Evolutionary conservation across 768 basidiomycete species (phyloP).

Genomic region (Termitomyces eurrhizus): DNA sequence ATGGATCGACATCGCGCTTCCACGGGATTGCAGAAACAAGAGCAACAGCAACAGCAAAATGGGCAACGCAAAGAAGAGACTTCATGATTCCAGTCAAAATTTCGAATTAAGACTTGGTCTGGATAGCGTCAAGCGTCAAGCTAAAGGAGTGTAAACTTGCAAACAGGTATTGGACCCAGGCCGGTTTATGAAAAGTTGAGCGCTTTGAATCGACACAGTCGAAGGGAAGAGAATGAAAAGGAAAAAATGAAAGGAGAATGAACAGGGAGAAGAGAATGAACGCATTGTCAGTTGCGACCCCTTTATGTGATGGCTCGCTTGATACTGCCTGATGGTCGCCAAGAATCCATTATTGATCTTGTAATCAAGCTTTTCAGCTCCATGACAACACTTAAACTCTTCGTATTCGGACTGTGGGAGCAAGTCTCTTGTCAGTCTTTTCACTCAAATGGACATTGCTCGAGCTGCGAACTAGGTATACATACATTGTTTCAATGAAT

Average conservation of each 20-base stretch:
- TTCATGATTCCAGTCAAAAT: conserved; percentile 22
- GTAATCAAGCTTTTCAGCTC: not conserved
- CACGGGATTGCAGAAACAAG: conserved; percentile 35
- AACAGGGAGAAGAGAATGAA: not conserved
- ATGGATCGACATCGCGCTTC: conserved; percentile 35
- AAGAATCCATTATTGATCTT: not conserved
- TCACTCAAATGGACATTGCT: not conserved
- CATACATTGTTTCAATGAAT: not conserved
- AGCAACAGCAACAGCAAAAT: conserved; percentile 25
- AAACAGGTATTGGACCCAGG: not conserved
- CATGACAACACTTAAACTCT: not conserved
- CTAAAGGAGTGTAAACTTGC: conserved; percentile 10
- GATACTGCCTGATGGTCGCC: not conserved
- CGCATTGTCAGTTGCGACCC: not conserved
- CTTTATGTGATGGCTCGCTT: not conserved
- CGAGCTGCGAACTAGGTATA: not conserved
- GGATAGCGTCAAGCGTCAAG: conserved; percentile 14
- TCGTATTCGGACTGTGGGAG: not conserved
- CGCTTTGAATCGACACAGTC: conserved; percentile 18
- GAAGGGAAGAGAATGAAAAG: conserved; percentile 7
- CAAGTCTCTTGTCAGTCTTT: not conserved
- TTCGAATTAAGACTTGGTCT: not conserved
- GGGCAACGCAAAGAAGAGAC: conserved; percentile 26
- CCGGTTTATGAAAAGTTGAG: conserved; percentile 1
- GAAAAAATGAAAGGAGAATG: not conserved